Percentiles rank a stretch among this genome's conserved stretches.
Evolutionary conservation across 768 basidiomycete genomes (phyloP).

Genomic region (Amanita jacksonii): DNA sequence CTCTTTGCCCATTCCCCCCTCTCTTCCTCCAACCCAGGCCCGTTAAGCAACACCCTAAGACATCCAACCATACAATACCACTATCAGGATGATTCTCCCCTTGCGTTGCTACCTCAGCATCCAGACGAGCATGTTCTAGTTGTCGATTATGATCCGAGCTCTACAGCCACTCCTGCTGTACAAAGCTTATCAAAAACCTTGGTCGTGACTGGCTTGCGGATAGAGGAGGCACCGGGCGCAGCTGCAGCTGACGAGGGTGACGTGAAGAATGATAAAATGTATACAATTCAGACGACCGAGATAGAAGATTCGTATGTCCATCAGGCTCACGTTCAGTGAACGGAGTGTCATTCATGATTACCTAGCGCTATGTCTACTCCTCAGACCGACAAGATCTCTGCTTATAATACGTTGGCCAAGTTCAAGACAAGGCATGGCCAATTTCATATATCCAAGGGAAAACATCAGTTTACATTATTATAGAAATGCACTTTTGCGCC

Average conservation of each 20-base stretch:
- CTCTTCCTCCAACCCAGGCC: constrained; percentile 22
- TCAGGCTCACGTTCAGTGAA: not conserved
- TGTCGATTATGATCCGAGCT: constrained; percentile 53
- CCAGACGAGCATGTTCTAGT: constrained; percentile 66
- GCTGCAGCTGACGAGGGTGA: constrained; percentile 40
- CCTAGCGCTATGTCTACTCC: constrained; percentile 18
- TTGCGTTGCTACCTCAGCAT: constrained; percentile 49
- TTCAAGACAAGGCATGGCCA: constrained; percentile 58
- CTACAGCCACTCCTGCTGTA: constrained; percentile 30
- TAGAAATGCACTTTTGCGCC: constrained; percentile 32
- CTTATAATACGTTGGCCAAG: constrained; percentile 42
- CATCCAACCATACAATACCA: constrained; percentile 77
- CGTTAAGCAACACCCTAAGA: constrained; percentile 37
- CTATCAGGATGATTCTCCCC: constrained; percentile 69
- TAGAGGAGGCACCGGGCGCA: constrained; percentile 68
- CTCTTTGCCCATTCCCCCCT: constrained; percentile 52
- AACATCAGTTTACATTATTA: constrained; percentile 1
- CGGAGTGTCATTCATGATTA: not conserved
- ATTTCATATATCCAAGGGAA: constrained; percentile 6
- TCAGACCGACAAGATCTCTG: constrained; percentile 32
- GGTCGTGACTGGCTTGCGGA: constrained; percentile 47
- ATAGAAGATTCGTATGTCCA: constrained; percentile 42
- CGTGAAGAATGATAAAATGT: constrained; percentile 58
- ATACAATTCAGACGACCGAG: constrained; percentile 57
- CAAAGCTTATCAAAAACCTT: constrained; percentile 40